Base-by-base conservation (phyloP, 768 basidiomycete genomes). In the Suillus variegatus region DNA sequence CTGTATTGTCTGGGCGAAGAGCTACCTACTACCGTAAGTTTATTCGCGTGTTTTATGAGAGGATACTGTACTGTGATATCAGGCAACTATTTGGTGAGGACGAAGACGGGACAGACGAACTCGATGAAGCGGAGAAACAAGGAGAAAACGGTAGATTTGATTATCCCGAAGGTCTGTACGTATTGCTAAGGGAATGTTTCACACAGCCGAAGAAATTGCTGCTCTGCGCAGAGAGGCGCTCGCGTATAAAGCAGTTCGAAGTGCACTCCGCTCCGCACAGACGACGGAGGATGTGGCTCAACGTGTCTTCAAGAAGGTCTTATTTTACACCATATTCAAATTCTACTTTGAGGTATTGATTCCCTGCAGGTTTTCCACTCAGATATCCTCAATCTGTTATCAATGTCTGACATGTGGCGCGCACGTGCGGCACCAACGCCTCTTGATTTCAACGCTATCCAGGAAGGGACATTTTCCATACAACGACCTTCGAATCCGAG, bases 1-100 rank as follows among this genome's bases (percentile, higher is more conserved):
- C 72, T 99, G 97, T 73, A 98, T 99, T 58, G 96, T 98, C 3
- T 99, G 97, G 97, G 95, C 94, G 38, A 99, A 99, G 76, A 95
- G 88, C 64, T 99, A 99, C 80, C 88, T 99, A 14, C 86, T 98
- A 71, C 89, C 92, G 96, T 94, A 70, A 73, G 91, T 78, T 36
- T 13, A 8, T 28, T 14, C 6, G 2, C 58, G 20, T 56, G 0
- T 35, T 18, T 43, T 58, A 58, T 36, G 16, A 13, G 46, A 12
- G 70, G 20, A 36, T 3, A n/a, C 54, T 55, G 12, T 46, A 32
- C 22, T 22, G 49, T 40, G 13, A 22, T 43, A 40, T 66, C 69
- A 97, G 95, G 20, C 95, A 98, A 77, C 77, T 99, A 10, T 98
- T 98, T 69, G 97, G 97, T 0, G 94, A 96, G 74, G 95, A 97